Evolutionary conservation across 202 grass and related monocot species (phyloP).

Genomic region (Brachypodium distachyon): DNA sequence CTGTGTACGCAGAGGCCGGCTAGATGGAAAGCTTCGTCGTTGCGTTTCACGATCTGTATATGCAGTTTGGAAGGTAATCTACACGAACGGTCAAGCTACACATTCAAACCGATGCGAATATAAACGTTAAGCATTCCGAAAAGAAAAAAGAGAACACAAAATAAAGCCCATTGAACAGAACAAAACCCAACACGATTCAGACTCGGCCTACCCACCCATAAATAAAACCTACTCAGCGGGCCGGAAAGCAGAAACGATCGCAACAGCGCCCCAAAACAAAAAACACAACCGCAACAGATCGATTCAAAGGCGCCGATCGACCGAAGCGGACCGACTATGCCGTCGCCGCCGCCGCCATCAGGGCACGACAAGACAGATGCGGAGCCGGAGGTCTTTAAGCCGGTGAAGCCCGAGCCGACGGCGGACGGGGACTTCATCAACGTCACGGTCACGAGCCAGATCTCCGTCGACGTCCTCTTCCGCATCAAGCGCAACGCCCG

Average conservation of each 20-base stretch:
- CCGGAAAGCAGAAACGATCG: background rate
- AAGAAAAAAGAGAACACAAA: too few species aligned
- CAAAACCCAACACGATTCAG: background rate
- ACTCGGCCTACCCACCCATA: background rate
- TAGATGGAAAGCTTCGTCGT: too few species aligned
- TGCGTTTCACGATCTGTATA: too few species aligned
- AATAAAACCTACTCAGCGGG: background rate
- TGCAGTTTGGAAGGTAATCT: too few species aligned
- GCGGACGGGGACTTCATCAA: background rate
- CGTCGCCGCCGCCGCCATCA: background rate
- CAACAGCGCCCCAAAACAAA: background rate
- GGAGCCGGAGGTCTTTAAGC: background rate
- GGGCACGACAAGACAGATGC: background rate
- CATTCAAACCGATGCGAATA: too few species aligned
- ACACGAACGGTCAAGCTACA: too few species aligned
- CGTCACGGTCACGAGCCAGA: conserved; percentile 6
- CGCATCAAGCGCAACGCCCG: background rate
- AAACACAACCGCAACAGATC: background rate
- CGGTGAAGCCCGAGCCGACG: background rate
- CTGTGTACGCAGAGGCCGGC: too few species aligned
- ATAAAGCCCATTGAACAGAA: too few species aligned
- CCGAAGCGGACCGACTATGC: background rate
- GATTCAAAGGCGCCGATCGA: background rate
- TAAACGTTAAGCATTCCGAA: too few species aligned
- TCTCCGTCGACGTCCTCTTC: background rate